Evolutionary conservation across 345 rosid genomes (phyloP), one percentile per base, ranked within the genome.

Genomic region (Citrus australasica): DNA sequence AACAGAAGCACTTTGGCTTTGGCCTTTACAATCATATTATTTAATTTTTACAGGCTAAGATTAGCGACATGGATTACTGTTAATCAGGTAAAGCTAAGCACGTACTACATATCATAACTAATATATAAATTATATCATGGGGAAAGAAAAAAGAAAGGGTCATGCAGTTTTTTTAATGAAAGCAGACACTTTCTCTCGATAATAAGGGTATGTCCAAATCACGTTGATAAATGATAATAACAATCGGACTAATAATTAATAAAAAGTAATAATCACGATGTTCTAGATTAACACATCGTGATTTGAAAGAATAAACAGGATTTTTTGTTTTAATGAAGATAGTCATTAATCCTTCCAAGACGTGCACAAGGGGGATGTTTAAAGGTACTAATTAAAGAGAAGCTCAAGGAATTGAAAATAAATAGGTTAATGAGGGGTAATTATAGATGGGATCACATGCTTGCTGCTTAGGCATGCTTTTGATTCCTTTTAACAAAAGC

Each of bases 401-500:
- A 60, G 37, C 32, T 21, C 37, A 78, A 63, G 69, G 67, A 73
- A 75, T 74, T 74, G 72, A 78, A 77, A 33, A 71, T n/a, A 40
- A n/a, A 13, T 42, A 32, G 69, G 67, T 32, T 73, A 22, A 38
- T n/a, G 32, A 14, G 7, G 61, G n/a, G 56, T 70, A 72, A 82
- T 80, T 85, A 76, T 75, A 69, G 85, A 81, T n/a, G 83, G 30
- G 81, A 80, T 87, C 91, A 88, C 92, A 89, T 88, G 94, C 69
- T 74, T 60, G 58, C 65, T 60, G 58, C 65, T 19, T 72, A n/a
- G 74, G 85, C 85, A 87, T 87, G 89, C 87, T 90, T 86, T 81
- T 87, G 84, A 87, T 85, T 88, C 87, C 78, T 84, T 81, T 81
- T 83, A 80, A 84, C 83, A 79, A 85, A 82, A 82, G 72, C 32